These are phyloP conservation scores for Epichloe coenophiala DNA, from an alignment of 2,329 filamentous ascomycete genomes.

Conservation along the genomic window DNA sequence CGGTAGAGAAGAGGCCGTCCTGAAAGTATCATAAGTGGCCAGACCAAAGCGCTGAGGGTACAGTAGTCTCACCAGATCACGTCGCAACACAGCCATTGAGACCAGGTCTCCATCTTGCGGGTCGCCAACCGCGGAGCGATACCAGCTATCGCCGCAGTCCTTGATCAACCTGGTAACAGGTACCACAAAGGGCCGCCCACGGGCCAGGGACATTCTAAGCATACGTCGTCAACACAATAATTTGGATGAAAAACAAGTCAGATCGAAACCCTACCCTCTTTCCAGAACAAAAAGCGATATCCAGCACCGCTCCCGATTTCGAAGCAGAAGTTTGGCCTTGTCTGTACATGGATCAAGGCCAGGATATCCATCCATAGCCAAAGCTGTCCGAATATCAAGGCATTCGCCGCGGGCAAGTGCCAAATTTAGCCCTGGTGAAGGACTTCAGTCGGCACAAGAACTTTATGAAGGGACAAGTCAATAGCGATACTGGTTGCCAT, in stretches of 20 bases:
- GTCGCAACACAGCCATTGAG: constrained; percentile 55
- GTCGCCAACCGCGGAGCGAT: constrained; percentile 48
- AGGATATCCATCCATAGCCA: constrained; percentile 54
- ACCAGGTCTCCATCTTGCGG: constrained; percentile 57
- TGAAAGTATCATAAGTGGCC: constrained; percentile 10
- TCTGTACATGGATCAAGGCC: constrained; percentile 48
- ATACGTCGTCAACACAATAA: no score
- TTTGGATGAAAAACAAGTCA: no score
- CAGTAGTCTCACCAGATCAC: constrained; percentile 41
- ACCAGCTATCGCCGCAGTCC: constrained; percentile 58
- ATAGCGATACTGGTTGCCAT: constrained; percentile 57
- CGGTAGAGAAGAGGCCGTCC: constrained; percentile 42
- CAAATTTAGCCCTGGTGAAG: constrained; percentile 30
- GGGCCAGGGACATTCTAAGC: constrained; percentile 48
- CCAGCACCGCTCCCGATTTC: constrained; percentile 56
- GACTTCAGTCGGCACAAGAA: constrained; percentile 41
- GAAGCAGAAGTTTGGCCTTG: constrained; percentile 45
- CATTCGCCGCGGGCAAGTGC: constrained; percentile 51
- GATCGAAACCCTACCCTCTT: constrained; percentile 35
- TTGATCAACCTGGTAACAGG: constrained; percentile 53
- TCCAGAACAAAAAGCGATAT: constrained; percentile 60
- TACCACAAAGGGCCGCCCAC: constrained; percentile 54
- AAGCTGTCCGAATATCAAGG: constrained; percentile 51
- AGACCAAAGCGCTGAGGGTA: no score
- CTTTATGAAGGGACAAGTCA: constrained; percentile 57